A percentile compares a stretch with the other conserved stretches of the same genome.
phyloP scores from a whole-genome alignment of 148 eudicot species.

The Agrostemma githago region DNA sequence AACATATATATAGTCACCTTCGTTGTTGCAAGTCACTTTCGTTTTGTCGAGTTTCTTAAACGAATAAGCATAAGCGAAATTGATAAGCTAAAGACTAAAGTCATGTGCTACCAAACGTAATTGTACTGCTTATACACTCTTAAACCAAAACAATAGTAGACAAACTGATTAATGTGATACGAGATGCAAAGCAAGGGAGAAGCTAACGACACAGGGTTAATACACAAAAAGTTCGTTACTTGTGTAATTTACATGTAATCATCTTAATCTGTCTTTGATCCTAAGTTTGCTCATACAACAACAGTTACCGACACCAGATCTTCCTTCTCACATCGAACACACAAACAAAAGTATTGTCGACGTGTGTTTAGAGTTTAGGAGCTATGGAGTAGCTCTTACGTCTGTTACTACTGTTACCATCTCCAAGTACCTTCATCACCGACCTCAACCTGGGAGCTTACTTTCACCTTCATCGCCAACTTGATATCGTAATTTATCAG shows the following conservation, averaged over 20 bases:
- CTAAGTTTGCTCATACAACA: not conserved
- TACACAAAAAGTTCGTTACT: not conserved
- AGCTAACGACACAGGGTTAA: no score
- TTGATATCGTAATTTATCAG: conserved; percentile 38
- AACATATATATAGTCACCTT: no score
- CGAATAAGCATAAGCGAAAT: no score
- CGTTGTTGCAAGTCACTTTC: no score
- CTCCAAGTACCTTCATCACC: conserved; percentile 4
- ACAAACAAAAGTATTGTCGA: not conserved
- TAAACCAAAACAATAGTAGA: no score
- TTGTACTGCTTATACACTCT: no score
- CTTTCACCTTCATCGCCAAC: conserved; percentile 42
- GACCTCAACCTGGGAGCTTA: conserved; percentile 10
- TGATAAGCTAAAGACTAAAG: no score
- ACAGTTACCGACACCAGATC: not conserved
- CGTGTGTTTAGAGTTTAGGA: not conserved
- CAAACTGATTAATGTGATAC: no score
- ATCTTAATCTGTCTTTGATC: not conserved
- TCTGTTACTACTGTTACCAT: not conserved
- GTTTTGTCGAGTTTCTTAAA: no score
- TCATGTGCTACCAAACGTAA: no score
- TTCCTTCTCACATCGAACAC: not conserved
- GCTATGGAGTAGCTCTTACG: not conserved
- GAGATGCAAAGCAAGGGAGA: no score
- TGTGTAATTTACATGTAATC: not conserved